These are phyloP conservation scores for Aspergillus puulaauensis DNA, from an alignment of 2,329 filamentous ascomycete genomes.

Conservation along the genomic window DNA sequence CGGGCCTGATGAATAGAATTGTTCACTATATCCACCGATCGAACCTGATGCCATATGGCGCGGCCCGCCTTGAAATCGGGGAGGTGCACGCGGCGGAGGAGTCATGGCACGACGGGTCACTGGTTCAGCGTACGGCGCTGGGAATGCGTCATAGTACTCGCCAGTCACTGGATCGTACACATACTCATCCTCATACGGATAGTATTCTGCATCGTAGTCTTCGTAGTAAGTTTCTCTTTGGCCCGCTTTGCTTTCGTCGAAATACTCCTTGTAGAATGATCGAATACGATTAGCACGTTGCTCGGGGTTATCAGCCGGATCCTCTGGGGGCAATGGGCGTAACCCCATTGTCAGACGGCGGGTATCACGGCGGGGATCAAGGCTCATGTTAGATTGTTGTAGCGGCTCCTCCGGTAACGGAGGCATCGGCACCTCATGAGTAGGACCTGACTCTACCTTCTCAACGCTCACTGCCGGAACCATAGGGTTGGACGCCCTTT, in stretches of 20 bases:
- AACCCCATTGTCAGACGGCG: conserved; percentile 61
- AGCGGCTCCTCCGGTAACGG: conserved; percentile 26
- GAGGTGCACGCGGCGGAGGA: conserved; percentile 72
- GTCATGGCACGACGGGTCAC: conserved; percentile 92
- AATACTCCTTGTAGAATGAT: conserved; percentile 99
- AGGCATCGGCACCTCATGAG: conserved; percentile 20
- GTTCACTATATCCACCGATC: conserved; percentile 32
- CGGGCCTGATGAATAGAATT: conserved; percentile 45
- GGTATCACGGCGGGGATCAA: conserved; percentile 39
- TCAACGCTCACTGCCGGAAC: conserved; percentile 38
- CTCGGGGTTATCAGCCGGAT: conserved; percentile 86
- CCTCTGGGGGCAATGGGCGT: conserved; percentile 83
- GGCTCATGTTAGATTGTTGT: conserved; percentile 20
- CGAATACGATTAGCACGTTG: conserved; percentile 92
- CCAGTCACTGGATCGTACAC: conserved; percentile 54
- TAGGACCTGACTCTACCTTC: conserved; percentile 20
- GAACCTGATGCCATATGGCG: conserved; percentile 50
- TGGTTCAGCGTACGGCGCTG: conserved; percentile 75
- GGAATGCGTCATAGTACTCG: conserved; percentile 31
- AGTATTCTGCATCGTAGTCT: conserved; percentile 70
- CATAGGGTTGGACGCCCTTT: conserved; percentile 49
- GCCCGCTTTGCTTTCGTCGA: conserved; percentile 72
- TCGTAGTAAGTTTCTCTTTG: conserved; percentile 63
- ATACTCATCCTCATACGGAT: conserved; percentile 60
- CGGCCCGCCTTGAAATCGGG: conserved; percentile 51